Conservation (phyloP, 1,284 basidiomycete species). For the Sanghuangporus baumii region DNA sequence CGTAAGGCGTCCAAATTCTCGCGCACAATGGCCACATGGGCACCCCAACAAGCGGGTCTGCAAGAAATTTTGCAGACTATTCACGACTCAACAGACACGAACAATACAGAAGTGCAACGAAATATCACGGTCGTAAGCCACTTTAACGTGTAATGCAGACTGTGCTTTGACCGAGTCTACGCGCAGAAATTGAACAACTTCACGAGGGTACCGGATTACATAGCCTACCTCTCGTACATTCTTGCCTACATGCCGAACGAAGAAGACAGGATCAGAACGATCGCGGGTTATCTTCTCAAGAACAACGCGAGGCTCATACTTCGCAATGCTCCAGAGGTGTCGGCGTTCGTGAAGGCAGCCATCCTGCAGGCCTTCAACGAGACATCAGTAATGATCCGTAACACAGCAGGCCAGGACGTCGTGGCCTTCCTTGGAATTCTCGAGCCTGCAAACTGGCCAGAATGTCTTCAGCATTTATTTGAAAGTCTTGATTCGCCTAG, state of each 20-base stretch:
- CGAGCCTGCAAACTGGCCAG: slow-evolving; percentile 88
- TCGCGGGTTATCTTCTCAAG: slow-evolving; percentile 96
- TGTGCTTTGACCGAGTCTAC: slow-evolving; percentile 20
- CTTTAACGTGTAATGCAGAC: slow-evolving; percentile 19
- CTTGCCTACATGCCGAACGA: slow-evolving; percentile 77
- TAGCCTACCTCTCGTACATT: slow-evolving; percentile 95
- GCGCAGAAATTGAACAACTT: slow-evolving; percentile 83
- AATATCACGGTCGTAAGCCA: slow-evolving; percentile 68
- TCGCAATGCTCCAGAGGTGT: slow-evolving; percentile 58
- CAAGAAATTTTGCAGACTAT: slow-evolving; percentile 84
- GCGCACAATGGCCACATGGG: slow-evolving; percentile 56
- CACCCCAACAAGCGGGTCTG: slow-evolving; percentile 70
- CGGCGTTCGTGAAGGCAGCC: slow-evolving; percentile 77
- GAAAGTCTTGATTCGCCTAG: slow-evolving; percentile 71
- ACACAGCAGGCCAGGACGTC: slow-evolving; percentile 88
- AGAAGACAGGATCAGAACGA: slow-evolving; percentile 87
- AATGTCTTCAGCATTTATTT: slow-evolving; percentile 82
- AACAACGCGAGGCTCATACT: slow-evolving; percentile 82
- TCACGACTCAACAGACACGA: slow-evolving; percentile 74
- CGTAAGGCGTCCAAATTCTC: neutral
- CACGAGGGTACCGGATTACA: slow-evolving; percentile 87
- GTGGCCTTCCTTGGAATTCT: slow-evolving; percentile 81
- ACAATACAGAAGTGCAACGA: slow-evolving; percentile 59
- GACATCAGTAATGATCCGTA: slow-evolving; percentile 78
- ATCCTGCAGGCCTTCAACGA: slow-evolving; percentile 82